Conservation (phyloP, 768 basidiomycete genomes). For the Russula sp. region DNA sequence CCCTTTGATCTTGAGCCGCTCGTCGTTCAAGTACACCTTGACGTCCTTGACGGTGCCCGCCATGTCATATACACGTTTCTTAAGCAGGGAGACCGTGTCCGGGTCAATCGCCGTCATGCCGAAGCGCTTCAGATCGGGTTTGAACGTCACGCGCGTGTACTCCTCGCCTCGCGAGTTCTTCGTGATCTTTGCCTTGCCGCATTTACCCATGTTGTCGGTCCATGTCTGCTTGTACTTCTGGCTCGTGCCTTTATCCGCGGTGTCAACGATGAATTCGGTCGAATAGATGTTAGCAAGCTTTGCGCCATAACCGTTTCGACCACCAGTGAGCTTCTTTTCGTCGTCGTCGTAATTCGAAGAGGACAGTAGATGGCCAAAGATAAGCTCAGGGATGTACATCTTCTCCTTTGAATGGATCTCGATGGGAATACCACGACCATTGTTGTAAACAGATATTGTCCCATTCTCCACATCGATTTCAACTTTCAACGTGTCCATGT, state of each 20-base stretch:
- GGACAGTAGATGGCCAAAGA: slow-evolving; percentile 92
- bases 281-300: slow-evolving; percentile 99
- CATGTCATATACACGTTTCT: slow-evolving; percentile 94
- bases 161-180: slow-evolving; percentile 84
- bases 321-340: slow-evolving; percentile 97
- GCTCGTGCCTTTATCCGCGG: slow-evolving; percentile 75
- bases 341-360: slow-evolving; percentile 98
- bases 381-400: slow-evolving; percentile 93
- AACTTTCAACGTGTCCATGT: slow-evolving; percentile 89
- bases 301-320: slow-evolving; percentile 97
- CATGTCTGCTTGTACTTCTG: slow-evolving; percentile 96
- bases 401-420: slow-evolving; percentile 91
- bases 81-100: slow-evolving; percentile 81
- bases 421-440: slow-evolving; percentile 92
- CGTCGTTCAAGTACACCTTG: slow-evolving; percentile 91
- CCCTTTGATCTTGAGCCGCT: slow-evolving; percentile 84
- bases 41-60: slow-evolving; percentile 91
- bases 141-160: slow-evolving; percentile 89
- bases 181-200: slow-evolving; percentile 87
- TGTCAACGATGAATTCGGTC: slow-evolving; percentile 90
- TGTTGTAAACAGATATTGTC: slow-evolving; percentile 90
- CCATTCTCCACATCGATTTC: slow-evolving; percentile 77
- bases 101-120: slow-evolving; percentile 88
- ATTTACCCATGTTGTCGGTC: slow-evolving; percentile 87
- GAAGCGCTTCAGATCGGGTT: slow-evolving; percentile 86